A percentile compares a stretch with the other conserved stretches of the same genome.
phyloP scores from a whole-genome alignment of 495 filamentous ascomycete genomes.

The Xylaria flabelliformis region DNA sequence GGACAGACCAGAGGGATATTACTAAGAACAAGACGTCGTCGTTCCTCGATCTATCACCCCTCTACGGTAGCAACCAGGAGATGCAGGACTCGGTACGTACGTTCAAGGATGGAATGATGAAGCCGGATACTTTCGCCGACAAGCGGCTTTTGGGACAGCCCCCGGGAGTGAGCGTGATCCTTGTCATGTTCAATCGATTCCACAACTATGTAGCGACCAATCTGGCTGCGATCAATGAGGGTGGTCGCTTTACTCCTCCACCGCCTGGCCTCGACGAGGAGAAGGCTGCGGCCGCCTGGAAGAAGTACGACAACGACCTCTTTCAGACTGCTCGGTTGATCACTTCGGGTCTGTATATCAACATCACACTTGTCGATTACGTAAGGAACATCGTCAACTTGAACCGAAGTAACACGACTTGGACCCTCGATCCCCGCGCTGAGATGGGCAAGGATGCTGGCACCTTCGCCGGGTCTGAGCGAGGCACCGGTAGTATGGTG shows the following conservation, averaged over 20 bases:
- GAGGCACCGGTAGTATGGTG: constrained; percentile 72
- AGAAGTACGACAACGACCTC: constrained; percentile 78
- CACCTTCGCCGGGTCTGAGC: constrained; percentile 52
- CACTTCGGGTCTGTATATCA: constrained; percentile 79
- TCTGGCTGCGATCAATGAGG: constrained; percentile 70
- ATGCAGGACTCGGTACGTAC: constrained; percentile 80
- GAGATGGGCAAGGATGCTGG: constrained; percentile 59
- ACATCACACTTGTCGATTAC: constrained; percentile 81
- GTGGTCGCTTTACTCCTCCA: constrained; percentile 70
- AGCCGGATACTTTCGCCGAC: constrained; percentile 81
- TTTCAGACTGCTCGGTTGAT: constrained; percentile 82
- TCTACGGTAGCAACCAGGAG: constrained; percentile 82
- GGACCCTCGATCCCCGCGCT: constrained; percentile 77
- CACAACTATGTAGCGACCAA: constrained; percentile 79
- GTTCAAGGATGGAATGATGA: constrained; percentile 81
- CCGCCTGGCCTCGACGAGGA: constrained; percentile 50
- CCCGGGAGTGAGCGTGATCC: constrained; percentile 76
- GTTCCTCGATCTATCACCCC: constrained; percentile 82
- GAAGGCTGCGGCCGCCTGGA: constrained; percentile 60
- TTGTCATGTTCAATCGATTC: constrained; percentile 76
- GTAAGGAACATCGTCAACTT: constrained; percentile 81
- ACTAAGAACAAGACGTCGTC: constrained; percentile 76
- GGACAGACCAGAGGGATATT: constrained; percentile 48
- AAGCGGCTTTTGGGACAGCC: constrained; percentile 81
- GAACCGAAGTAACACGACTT: constrained; percentile 73